These are phyloP conservation scores for Lasiodiplodia sp. DNA, from an alignment of 2,329 filamentous ascomycete species.

Conservation along the genomic window DNA sequence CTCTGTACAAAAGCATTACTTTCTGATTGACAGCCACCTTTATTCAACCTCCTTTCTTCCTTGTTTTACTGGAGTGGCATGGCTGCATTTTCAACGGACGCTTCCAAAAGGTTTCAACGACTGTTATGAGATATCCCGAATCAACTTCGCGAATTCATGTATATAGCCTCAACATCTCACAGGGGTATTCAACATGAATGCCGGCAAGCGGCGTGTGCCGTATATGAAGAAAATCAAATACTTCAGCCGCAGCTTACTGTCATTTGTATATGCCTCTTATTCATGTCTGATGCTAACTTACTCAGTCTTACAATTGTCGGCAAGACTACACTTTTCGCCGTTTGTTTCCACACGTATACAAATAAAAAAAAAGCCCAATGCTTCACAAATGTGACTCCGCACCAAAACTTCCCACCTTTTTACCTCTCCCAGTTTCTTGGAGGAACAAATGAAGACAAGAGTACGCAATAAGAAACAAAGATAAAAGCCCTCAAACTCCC, in stretches of 20 bases:
- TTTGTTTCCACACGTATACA: too few species aligned
- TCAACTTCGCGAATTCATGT: conserved; percentile 29
- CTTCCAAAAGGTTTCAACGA: conserved; percentile 29
- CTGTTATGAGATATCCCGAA: conserved; percentile 28
- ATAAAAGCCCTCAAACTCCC: neutral
- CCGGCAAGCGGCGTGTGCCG: conserved; percentile 9
- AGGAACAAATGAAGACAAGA: neutral
- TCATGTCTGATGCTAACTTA: too few species aligned
- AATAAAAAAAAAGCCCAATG: too few species aligned
- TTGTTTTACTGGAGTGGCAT: neutral
- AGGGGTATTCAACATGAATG: conserved; percentile 10
- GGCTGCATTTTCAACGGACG: conserved; percentile 12
- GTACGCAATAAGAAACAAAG: neutral
- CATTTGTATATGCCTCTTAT: too few species aligned
- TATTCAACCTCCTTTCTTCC: neutral
- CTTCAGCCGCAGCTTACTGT: neutral
- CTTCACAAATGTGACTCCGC: too few species aligned
- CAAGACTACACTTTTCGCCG: too few species aligned
- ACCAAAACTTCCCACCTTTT: neutral
- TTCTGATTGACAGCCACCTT: neutral
- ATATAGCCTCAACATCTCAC: neutral
- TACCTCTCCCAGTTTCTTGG: neutral
- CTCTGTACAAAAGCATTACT: neutral
- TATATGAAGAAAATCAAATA: conserved; percentile 6
- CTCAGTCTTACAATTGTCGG: too few species aligned